Percentiles rank a stretch among this genome's conserved stretches.
These are phyloP conservation scores for Parafenestella ontariensis DNA, from an alignment of 2,329 filamentous ascomycete genomes.

Conservation along the genomic window DNA sequence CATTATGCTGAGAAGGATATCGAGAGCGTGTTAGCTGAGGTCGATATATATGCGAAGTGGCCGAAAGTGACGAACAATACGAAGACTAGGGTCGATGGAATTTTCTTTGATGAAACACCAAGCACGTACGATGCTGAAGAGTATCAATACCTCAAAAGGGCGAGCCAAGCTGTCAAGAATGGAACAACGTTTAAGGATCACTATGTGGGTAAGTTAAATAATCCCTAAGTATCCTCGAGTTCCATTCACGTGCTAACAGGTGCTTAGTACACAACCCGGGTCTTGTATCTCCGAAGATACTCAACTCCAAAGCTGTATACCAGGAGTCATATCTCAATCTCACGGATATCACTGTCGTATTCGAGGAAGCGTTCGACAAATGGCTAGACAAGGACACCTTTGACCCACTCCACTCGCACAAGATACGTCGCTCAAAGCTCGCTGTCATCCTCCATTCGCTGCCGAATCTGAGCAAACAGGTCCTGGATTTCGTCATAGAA, in stretches of 20 bases:
- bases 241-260: neutral
- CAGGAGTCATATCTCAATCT: constrained; percentile 39
- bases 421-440: constrained; percentile 27
- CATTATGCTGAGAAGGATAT: constrained; percentile 52
- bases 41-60: constrained; percentile 59
- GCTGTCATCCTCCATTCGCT: constrained; percentile 38
- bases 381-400: constrained; percentile 32
- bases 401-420: constrained; percentile 26
- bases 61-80: constrained; percentile 44
- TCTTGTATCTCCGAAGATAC: constrained; percentile 20
- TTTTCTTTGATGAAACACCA: constrained; percentile 63
- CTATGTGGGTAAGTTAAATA: constrained; percentile 30
- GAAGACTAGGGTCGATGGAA: constrained; percentile 55
- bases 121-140: constrained; percentile 24
- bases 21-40: constrained; percentile 48
- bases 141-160: constrained; percentile 32
- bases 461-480: constrained; percentile 29
- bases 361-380: constrained; percentile 41
- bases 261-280: constrained; percentile 39
- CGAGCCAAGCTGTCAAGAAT: constrained; percentile 27
- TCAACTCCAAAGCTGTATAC: constrained; percentile 21
- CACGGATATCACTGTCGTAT: constrained; percentile 42
- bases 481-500: constrained; percentile 38
- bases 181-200: constrained; percentile 28
- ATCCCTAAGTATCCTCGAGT: neutral